Evolutionary conservation across 2,329 filamentous ascomycete genomes (phyloP).

Genomic region (Aspergillus hortae): DNA sequence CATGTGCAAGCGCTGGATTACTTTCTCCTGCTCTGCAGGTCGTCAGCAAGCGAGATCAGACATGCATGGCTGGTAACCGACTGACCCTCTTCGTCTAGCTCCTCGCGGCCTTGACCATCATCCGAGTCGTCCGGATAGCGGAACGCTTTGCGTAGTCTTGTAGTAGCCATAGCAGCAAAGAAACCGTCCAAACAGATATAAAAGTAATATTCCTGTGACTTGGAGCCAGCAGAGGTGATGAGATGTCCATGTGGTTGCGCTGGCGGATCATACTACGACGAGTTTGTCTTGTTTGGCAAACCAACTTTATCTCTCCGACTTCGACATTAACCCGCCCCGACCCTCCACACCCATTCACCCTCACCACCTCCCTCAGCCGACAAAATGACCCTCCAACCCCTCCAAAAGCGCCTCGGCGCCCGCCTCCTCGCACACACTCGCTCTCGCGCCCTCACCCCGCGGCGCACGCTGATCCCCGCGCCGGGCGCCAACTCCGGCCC

Average conservation of each 20-base stretch:
- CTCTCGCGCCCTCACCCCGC: conserved; percentile 13
- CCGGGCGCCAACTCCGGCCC: conserved; percentile 50
- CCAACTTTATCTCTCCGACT: background rate
- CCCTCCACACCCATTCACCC: background rate
- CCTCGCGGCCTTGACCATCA: conserved; percentile 54
- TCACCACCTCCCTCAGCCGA: background rate
- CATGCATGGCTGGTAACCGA: conserved; percentile 4
- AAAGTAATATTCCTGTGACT: too few relatives aligned
- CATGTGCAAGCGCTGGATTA: conserved; percentile 34
- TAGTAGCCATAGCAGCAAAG: conserved; percentile 44
- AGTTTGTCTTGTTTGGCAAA: conserved; percentile 18
- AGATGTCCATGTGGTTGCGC: background rate
- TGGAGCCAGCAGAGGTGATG: background rate
- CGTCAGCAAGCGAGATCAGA: conserved; percentile 1
- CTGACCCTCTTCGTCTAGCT: conserved; percentile 72
- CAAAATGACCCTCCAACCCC: conserved; percentile 15
- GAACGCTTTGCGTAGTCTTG: conserved; percentile 73
- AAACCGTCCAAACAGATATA: background rate
- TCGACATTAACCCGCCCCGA: too few relatives aligned
- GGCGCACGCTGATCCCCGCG: conserved; percentile 48
- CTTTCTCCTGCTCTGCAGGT: conserved; percentile 38
- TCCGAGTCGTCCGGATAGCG: conserved; percentile 65
- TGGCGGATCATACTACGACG: background rate
- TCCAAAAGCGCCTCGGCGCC: conserved; percentile 17
- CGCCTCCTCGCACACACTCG: conserved; percentile 11